A percentile compares a stretch with the other conserved stretches of the same genome.
Conservation (phyloP, 331 rosid genomes). For the Phaseolus coccineus region DNA sequence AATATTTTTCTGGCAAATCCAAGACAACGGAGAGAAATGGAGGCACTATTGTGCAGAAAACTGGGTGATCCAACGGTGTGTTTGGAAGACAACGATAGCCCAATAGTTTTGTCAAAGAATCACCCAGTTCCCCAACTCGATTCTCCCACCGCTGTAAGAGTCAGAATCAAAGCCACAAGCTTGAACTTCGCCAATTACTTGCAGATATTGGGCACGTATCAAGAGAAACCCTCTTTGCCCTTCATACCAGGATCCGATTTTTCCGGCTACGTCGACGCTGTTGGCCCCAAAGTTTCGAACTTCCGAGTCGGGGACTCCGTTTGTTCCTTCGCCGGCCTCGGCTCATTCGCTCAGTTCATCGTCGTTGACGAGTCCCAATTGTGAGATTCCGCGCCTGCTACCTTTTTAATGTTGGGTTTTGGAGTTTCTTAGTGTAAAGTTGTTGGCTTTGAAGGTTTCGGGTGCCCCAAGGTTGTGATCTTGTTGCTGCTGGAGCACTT, state of each 20-base stretch:
- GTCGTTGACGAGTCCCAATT: conserved; percentile 68
- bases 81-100: conserved; percentile 46
- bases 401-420: not conserved
- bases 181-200: conserved; percentile 92
- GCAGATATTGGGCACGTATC: conserved; percentile 80
- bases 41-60: conserved; percentile 81
- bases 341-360: conserved; percentile 81
- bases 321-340: conserved; percentile 71
- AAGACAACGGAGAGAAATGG: conserved; percentile 54
- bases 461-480: conserved; percentile 88
- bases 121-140: conserved; percentile 72
- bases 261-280: conserved; percentile 83
- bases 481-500: conserved; percentile 88
- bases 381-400: conserved; percentile 48
- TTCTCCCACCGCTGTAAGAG: conserved; percentile 76
- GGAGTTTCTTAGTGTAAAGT: not conserved
- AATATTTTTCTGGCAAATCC: not conserved
- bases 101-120: conserved; percentile 56
- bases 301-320: conserved; percentile 77
- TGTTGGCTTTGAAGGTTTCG: conserved; percentile 60
- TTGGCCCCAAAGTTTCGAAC: conserved; percentile 72
- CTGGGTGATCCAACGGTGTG: conserved; percentile 80
- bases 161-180: conserved; percentile 87
- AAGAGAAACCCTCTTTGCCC: conserved; percentile 77
- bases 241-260: conserved; percentile 90